Percentiles rank a stretch among this genome's conserved stretches.
Conservation (phyloP, 306 rosid genomes). For the Hippophae gyantsensis region DNA sequence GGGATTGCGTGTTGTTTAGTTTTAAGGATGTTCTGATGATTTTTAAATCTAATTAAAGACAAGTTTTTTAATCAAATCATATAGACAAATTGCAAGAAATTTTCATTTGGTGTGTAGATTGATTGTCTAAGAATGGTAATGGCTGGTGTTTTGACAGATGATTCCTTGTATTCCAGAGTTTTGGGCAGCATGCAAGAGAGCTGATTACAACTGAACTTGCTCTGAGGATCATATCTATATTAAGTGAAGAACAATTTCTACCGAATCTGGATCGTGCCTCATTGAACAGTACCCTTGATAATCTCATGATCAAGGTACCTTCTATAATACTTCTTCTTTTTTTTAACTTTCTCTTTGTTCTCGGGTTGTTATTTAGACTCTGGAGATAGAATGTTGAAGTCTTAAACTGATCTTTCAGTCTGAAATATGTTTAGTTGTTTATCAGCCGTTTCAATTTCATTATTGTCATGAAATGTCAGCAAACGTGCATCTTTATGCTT, state of each 20-base stretch:
- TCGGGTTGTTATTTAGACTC: too few species aligned
- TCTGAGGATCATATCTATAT: constrained; percentile 60
- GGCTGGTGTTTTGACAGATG: constrained; percentile 98
- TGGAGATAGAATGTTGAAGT: too few species aligned
- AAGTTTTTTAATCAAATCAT: not conserved
- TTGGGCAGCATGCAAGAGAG: constrained; percentile 99
- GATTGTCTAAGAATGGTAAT: constrained; percentile 75
- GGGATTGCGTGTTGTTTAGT: not conserved
- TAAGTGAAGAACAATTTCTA: constrained; percentile 62
- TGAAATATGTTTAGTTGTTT: too few species aligned
- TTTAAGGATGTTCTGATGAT: not conserved
- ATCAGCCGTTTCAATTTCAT: too few species aligned
- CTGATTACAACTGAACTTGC: constrained; percentile 91
- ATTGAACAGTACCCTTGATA: constrained; percentile 61
- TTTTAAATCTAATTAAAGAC: not conserved
- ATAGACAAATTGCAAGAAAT: constrained; percentile 4
- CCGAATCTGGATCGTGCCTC: constrained; percentile 50
- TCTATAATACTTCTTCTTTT: too few species aligned
- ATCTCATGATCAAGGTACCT: constrained; percentile 67
- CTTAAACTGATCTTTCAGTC: too few species aligned
- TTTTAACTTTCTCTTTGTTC: too few species aligned
- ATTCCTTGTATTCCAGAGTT: constrained; percentile 99
- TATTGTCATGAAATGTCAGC: too few species aligned
- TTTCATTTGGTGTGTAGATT: constrained; percentile 35
- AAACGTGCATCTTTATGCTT: not conserved